Base-by-base conservation (phyloP, 139 green algal species). In the Closterium sp. region DNA sequence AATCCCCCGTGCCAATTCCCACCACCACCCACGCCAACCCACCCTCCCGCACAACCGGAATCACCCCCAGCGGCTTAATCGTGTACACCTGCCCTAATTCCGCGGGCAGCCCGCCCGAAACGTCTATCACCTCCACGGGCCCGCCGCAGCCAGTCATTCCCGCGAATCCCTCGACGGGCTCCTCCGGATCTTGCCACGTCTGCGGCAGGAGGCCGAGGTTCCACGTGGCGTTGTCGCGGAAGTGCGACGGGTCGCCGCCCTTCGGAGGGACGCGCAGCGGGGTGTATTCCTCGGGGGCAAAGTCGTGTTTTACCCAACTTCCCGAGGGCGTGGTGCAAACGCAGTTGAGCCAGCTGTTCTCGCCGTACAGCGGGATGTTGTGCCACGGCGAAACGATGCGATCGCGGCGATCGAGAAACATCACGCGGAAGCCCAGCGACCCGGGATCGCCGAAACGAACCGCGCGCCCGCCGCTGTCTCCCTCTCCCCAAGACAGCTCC, bases 1-100 rank as follows among this genome's bases (percentile, higher is more conserved):
- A 69, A 28, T 86, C 81, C 25, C n/a, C 81, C 81, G n/a, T 23
- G n/a, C 81, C 81, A 1, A 86, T 32, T 19, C 81, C 81, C 81
- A 86, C 81, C 81, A 86, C n/a, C 81, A 86, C 81, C 81, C 81
- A 86, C 16, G 81, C 81, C n/a, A 86, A 86, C 3, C 81, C 81
- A 32, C 8, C 16, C n/a, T 86, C 30, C 21, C 81, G n/a, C n/a
- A 86, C 81, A 32, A 86, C 81, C 25, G 81, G 81, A 32, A 86
- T 32, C n/a, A 86, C 81, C 16, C 81, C 81, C 16, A 86, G n/a
- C 81, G 30, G n/a, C 81, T 86, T 86, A 3, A 86, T 33, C 30
- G 81, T 32, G 81, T 86, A 86, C 2, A 86, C 81, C 81, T 86
- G 81, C 81, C 81, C 81, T 32, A 86, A 33, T 19, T 32, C 81